These are phyloP conservation scores for Penicillium sp. DNA, from an alignment of 2,329 filamentous ascomycete genomes.

Conservation along the genomic window DNA sequence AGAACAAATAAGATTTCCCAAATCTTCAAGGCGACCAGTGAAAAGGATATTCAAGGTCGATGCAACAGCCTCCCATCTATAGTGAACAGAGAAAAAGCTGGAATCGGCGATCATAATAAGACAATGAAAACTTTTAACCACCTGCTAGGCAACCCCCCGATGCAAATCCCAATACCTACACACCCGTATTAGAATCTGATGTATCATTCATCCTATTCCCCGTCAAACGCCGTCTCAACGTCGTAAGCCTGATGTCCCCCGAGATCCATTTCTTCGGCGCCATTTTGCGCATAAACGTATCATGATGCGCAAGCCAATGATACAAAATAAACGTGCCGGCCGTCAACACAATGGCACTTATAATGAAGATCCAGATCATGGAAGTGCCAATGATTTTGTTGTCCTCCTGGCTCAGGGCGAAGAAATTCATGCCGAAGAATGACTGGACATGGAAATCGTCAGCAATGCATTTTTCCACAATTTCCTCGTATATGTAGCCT, in stretches of 20 bases:
- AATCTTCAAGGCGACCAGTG: too few species aligned
- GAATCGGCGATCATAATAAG: too few species aligned
- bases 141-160: too few species aligned
- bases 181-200: neutral
- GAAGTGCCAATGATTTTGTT: constrained; percentile 28
- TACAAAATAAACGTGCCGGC: constrained; percentile 25
- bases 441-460: constrained; percentile 20
- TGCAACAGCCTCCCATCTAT: too few species aligned
- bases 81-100: too few species aligned
- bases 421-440: constrained; percentile 43
- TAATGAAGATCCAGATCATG: constrained; percentile 39
- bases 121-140: too few species aligned
- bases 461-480: neutral
- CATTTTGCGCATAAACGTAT: constrained; percentile 24
- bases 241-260: constrained; percentile 4
- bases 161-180: neutral
- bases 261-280: constrained; percentile 10
- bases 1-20: too few species aligned
- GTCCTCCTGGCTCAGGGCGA: constrained; percentile 29
- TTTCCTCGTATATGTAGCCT: too few species aligned
- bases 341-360: constrained; percentile 28
- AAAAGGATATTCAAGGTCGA: too few species aligned
- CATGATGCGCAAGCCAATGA: constrained; percentile 15
- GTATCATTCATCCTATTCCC: constrained; percentile 4
- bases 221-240: constrained; percentile 3